Base-by-base conservation (phyloP, 768 basidiomycete genomes). In the Mycena vulgaris region DNA sequence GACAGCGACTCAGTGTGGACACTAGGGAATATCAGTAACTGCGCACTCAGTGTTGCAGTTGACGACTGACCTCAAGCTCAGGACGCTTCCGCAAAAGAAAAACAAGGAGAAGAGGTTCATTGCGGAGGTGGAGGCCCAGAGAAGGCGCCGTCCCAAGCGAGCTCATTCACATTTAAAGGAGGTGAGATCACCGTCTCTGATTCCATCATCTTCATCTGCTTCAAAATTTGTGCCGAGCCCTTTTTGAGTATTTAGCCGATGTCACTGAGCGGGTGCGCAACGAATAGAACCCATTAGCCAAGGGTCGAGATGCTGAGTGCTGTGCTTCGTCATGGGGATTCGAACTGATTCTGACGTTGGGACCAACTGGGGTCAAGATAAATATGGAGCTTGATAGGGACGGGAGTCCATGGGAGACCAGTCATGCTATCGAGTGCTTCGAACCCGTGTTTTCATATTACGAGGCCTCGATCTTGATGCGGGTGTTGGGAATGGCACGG, bases 301-400 rank as follows among this genome's bases (percentile, higher is more conserved):
- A 37, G n/a, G 9, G 5, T 45, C 9, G 5, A 2, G 2, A 42
- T 5, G 8, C 11, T 17, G 39, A 57, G 33, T 56, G 63, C 55
- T 65, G 64, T 51, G 64, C 33, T 49, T 66, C 47, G 56, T 17
- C 56, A 66, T 66, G 47, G 64, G 28, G 55, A 66, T 30, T 40
- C 42, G 23, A n/a, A n/a, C n/a, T n/a, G n/a, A n/a, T n/a, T n/a
- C n/a, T n/a, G n/a, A 63, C 30, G 37, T 33, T 10, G 4, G 17
- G 9, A 17, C 28, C 16, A 63, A 42, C 33, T 28, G 62, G 52
- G 62, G 63, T 35, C 40, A 2, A 21, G 27, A 53, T 63, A 63
- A 39, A 49, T 61, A 33, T 45, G 27, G 39, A 23, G 31, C 25
- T 19, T 21, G n/a, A n/a, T n/a, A n/a, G n/a, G n/a, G n/a, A 14